Evolutionary conservation across 768 basidiomycete genomes (phyloP), one percentile per base, ranked within the genome.

Genomic region (Lactarius deliciosus): DNA sequence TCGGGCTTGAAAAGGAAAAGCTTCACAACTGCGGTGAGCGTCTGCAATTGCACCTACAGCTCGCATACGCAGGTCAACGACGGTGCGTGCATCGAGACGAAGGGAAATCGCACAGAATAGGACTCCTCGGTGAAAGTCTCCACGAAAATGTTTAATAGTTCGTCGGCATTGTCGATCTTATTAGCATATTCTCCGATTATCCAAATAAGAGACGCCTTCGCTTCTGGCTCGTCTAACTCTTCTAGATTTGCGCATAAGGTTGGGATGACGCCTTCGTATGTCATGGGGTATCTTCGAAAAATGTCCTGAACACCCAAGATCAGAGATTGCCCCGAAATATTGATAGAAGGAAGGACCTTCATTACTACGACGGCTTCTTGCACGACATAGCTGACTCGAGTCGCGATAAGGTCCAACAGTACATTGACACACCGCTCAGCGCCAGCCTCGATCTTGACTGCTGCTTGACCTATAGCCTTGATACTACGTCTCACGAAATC

Each of bases 321-420:
- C 36, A 58, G 38, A 20, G 36, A 22, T 45, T 10, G 25, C 32
- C 3, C 20, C 9, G 5, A 36, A 5, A 28, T 13, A 25, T 30
- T 25, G 22, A 41, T 18, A 5, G 30, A 28, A 20, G 15, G 25
- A 65, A 81, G 57, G 59, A 94, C 96, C 86, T 98, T 98, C 92
- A 99, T 97, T 2, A 99, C 95, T 2, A 99, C 95, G 3, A 98
- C 92, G 1, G 94, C 95, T 77, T 99, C 96, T 74, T 98, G 96
- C 3, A 98, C 96, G 40, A 99, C 94, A 74, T 98, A 99, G 80
- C 90, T 96, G 45, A 99, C 92, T 11, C 94, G 85, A 0, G 96
- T 96, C 41, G 83, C 87, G 64, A 98, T 98, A 66, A 99, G 83
- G 20, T 98, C 96, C 61, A 99, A 79, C 43, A 99, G 79, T 2